Evolutionary conservation across 768 basidiomycete genomes (phyloP).

Genomic region (Rhizopogon vesiculosus): DNA sequence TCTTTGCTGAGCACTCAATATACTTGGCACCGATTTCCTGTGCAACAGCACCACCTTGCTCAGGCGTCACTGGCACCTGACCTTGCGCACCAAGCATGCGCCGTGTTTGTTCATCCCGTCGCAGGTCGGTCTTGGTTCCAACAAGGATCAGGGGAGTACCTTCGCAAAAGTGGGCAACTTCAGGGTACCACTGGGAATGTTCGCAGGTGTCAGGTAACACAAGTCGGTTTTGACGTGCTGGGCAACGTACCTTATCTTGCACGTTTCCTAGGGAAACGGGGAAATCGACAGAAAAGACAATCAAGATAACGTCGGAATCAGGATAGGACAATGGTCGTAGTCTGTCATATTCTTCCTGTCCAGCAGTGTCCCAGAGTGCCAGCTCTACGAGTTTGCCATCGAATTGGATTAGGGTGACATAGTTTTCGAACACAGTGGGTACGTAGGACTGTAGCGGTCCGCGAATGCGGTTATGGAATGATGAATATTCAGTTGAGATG

Average conservation of each 20-base stretch:
- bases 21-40: constrained; percentile 93
- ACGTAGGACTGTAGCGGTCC: constrained; percentile 65
- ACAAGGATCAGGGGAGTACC: constrained; percentile 87
- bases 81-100: constrained; percentile 90
- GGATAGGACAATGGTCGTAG: constrained; percentile 84
- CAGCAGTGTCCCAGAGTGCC: constrained; percentile 98
- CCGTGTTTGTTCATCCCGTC: constrained; percentile 79
- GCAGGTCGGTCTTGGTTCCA: constrained; percentile 90
- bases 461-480: constrained; percentile 6
- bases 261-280: constrained; percentile 89
- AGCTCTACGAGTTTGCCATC: constrained; percentile 90
- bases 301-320: constrained; percentile 87
- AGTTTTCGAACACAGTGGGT: constrained; percentile 94
- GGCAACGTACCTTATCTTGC: constrained; percentile 67
- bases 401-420: constrained; percentile 80
- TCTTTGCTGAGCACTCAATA: constrained; percentile 91
- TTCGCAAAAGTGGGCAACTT: constrained; percentile 91
- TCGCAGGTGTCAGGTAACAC: constrained; percentile 3
- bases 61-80: constrained; percentile 70
- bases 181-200: constrained; percentile 75
- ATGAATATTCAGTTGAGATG: neutral
- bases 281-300: constrained; percentile 93
- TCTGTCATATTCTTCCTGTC: constrained; percentile 95
- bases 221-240: neutral
- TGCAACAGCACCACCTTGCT: constrained; percentile 82